These are phyloP conservation scores for Brettanomyces naardenensis DNA, from an alignment of 805 yeast genomes.

Conservation along the genomic window DNA sequence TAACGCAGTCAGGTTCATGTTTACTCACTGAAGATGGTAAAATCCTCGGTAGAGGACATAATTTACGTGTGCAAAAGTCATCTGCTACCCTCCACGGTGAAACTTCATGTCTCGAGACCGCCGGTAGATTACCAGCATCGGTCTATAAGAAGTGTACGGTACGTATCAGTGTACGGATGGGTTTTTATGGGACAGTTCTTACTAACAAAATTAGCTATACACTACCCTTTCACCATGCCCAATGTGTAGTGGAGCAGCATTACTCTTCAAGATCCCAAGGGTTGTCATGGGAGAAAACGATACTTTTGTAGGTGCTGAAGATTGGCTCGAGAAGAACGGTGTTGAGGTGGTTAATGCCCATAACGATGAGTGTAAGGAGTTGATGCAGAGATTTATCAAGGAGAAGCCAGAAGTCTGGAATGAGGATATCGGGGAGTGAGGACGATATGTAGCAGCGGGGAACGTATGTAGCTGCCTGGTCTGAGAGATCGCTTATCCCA, in stretches of 20 bases:
- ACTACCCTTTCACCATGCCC: conserved; percentile 90
- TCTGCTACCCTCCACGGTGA: conserved; percentile 91
- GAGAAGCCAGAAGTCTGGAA: conserved; percentile 75
- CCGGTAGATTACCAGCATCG: conserved; percentile 79
- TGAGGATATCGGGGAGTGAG: conserved; percentile 62
- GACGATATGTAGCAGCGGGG: too few relatives aligned
- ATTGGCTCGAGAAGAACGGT: conserved; percentile 56
- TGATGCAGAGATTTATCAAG: conserved; percentile 73
- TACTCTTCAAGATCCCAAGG: conserved; percentile 81
- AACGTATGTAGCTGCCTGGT: too few relatives aligned
- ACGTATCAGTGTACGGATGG: conserved; percentile 9
- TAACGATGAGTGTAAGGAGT: conserved; percentile 50
- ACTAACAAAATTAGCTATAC: conserved; percentile 39
- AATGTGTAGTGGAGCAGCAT: conserved; percentile 93
- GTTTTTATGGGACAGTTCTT: neutral
- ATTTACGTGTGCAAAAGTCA: conserved; percentile 76
- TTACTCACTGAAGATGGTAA: conserved; percentile 68
- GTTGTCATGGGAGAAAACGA: conserved; percentile 86
- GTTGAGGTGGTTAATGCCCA: conserved; percentile 62
- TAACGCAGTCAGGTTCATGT: conserved; percentile 46
- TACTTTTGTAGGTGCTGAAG: conserved; percentile 80
- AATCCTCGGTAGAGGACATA: conserved; percentile 83
- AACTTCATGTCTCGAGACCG: conserved; percentile 79
- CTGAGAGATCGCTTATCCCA: too few relatives aligned
- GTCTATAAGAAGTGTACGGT: conserved; percentile 74